phyloP scores from a whole-genome alignment of 1,284 basidiomycete genomes.

The Ganoderma multipileum region DNA sequence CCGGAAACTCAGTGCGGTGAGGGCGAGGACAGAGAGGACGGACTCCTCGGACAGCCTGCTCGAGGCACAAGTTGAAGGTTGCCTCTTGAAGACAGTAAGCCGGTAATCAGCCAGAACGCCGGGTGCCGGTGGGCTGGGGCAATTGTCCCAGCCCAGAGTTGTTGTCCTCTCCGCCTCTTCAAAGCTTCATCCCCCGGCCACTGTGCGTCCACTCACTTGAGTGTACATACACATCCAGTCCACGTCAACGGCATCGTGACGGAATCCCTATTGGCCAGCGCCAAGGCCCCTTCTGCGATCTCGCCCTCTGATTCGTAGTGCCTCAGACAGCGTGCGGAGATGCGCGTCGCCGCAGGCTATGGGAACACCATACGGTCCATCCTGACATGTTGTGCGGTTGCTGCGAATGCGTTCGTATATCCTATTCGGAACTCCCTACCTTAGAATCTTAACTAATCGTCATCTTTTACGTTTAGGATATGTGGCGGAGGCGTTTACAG shows the following conservation, averaged over 20 bases:
- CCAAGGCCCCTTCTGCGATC: neutral
- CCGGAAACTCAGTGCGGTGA: neutral
- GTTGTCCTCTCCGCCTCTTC: neutral
- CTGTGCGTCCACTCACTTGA: neutral
- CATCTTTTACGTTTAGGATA: slow-evolving; percentile 48
- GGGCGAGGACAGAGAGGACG: no score
- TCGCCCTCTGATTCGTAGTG: neutral
- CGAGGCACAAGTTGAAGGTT: no score
- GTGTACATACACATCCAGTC: neutral
- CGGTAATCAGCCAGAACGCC: neutral
- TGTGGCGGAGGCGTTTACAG: slow-evolving; percentile 78
- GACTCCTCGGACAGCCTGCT: no score
- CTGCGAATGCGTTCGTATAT: slow-evolving; percentile 61
- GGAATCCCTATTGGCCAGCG: neutral
- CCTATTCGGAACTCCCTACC: neutral
- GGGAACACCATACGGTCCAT: slow-evolving; percentile 30
- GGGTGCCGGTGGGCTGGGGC: neutral
- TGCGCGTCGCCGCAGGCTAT: slow-evolving; percentile 12
- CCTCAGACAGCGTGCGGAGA: neutral
- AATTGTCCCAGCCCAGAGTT: no score
- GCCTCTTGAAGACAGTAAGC: neutral
- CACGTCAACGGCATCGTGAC: neutral
- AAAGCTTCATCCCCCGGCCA: neutral
- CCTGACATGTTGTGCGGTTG: slow-evolving; percentile 61
- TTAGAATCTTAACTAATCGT: slow-evolving; percentile 4